phyloP scores from a whole-genome alignment of 345 rosid genomes.

The Gossypium ekmanianum region DNA sequence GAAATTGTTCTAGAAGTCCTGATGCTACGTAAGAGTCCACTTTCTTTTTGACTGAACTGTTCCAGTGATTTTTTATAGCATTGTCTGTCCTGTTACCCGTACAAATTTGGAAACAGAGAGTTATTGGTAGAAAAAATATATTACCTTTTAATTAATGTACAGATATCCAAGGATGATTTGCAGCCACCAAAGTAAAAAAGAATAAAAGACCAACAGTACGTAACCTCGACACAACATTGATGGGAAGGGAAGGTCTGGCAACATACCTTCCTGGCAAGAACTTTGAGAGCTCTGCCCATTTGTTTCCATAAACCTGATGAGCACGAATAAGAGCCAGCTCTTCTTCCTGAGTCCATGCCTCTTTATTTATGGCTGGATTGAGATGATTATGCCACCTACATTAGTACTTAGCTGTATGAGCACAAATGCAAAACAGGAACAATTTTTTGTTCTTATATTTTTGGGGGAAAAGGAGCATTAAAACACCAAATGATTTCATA shows the following conservation, averaged over 20 bases:
- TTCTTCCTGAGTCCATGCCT: conserved; percentile 99
- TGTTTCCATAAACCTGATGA: conserved; percentile 92
- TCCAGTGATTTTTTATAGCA: conserved; percentile 99
- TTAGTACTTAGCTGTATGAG: conserved; percentile 8
- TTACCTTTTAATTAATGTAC: not conserved
- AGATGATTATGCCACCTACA: conserved; percentile 99
- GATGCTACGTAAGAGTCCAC: conserved; percentile 85
- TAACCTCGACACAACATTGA: not conserved
- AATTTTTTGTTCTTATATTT: not conserved
- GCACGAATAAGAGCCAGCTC: conserved; percentile 94
- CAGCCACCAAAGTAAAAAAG: too few relatives aligned
- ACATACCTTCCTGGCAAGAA: conserved; percentile 96
- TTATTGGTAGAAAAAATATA: not conserved
- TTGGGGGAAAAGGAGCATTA: not conserved
- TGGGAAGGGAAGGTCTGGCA: conserved; percentile 4
- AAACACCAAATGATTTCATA: not conserved
- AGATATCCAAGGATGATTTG: conserved; percentile 1
- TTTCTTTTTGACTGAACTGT: conserved; percentile 99
- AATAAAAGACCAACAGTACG: not conserved
- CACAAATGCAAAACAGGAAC: not conserved
- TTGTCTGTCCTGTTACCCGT: conserved; percentile 82
- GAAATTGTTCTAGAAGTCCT: conserved; percentile 80
- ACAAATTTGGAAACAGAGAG: conserved; percentile 21
- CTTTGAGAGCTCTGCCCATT: conserved; percentile 98
- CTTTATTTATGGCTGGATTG: conserved; percentile 90